Base-by-base conservation (phyloP, 257 asterid genomes). In the Solanum appendiculatum region DNA sequence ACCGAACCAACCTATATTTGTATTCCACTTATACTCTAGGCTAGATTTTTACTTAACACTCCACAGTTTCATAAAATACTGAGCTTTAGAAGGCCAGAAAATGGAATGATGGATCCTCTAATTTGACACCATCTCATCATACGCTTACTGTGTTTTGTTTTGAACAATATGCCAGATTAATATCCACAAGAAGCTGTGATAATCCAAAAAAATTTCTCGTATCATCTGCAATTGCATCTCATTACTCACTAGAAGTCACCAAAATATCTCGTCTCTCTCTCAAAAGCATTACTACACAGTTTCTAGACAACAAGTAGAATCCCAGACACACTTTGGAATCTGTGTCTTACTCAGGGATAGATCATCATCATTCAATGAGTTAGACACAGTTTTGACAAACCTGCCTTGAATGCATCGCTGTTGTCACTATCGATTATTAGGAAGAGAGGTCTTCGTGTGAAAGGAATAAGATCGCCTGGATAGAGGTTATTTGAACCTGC, bases 371-470 rank as follows among this genome's bases (percentile, higher is more conserved):
- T 29, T 81, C 64, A 81, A 81, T 10, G 68, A 18, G 85, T 81
- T 78, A 78, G 87, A 93, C 90, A 91, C 91, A 93, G 94, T 92
- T 90, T 85, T 91, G 94, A 95, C 98, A 95, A 97, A 97, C 99
- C 99, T 97, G 99, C 99, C 99, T 97, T 95, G 99, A 97, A 97
- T 93, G 96, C 96, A 91, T 97, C 94, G 97, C 99, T 95, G 93
- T 89, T 93, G 89, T 97, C 94, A 81, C 99, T 97, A 89, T 97
- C 99, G 80, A 97, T 92, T 83, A 97, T 95, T 90, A 95, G 87
- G 89, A 95, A 95, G 86, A 96, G 94, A 34, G 99, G 99, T 91
- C 92, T 93, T 91, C 99, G 94, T 36, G 99, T 97, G 92, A 97
- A 95, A 85, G 99, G 99, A 86, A 97, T 90, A 69, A 97, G 80